phyloP scores from a whole-genome alignment of 2,329 filamentous ascomycete species.

The Remersonia thermophila region DNA sequence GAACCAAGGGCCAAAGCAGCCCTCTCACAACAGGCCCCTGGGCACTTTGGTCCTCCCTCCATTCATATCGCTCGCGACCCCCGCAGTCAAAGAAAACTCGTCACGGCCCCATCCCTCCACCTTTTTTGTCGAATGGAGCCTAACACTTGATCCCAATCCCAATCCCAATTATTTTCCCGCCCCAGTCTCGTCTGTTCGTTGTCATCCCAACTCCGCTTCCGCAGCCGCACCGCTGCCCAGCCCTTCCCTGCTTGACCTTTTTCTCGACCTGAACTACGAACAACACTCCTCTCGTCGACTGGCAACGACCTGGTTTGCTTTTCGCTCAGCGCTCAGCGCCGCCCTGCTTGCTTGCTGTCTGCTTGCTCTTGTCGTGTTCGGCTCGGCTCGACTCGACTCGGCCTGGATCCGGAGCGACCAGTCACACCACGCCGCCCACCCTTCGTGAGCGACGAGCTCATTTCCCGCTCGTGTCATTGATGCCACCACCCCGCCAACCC shows the following conservation, averaged over 20 bases:
- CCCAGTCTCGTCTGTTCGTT: background rate
- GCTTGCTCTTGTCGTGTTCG: too few species aligned
- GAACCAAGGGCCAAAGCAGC: constrained; percentile 10
- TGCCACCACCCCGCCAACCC: constrained; percentile 4
- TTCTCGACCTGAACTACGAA: too few species aligned
- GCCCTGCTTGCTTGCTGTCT: too few species aligned
- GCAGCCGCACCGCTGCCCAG: too few species aligned
- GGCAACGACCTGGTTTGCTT: too few species aligned
- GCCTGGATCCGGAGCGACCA: background rate
- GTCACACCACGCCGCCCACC: background rate
- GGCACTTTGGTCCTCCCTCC: constrained; percentile 12
- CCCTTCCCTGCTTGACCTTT: too few species aligned
- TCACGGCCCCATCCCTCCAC: constrained; percentile 17
- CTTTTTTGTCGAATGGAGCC: constrained; percentile 14
- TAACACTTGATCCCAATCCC: constrained; percentile 15
- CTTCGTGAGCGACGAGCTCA: background rate
- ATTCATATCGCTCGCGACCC: constrained; percentile 13
- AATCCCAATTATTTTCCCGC: constrained; percentile 1
- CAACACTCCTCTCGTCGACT: background rate
- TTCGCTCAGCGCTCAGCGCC: too few species aligned
- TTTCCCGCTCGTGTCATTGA: constrained; percentile 4
- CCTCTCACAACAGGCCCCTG: constrained; percentile 8
- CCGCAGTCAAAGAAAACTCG: constrained; percentile 20
- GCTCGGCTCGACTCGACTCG: too few species aligned
- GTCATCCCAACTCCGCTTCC: background rate